Conservation (phyloP, 2,329 filamentous ascomycete genomes). For the Chaetomium olivaceum region DNA sequence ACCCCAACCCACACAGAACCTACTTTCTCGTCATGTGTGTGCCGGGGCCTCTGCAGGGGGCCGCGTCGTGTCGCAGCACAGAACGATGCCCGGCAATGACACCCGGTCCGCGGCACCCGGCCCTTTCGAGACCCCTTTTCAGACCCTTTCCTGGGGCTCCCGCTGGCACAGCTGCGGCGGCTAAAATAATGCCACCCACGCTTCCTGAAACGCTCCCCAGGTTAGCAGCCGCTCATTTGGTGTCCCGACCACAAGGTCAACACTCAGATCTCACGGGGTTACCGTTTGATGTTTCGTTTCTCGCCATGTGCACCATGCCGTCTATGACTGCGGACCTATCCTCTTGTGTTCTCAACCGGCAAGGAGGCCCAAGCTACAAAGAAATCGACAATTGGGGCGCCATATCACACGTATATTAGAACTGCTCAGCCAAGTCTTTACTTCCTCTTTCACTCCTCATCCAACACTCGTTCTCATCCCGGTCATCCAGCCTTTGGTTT, state of each 20-base stretch:
- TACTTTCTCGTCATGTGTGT: constrained; percentile 8
- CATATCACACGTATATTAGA: not conserved
- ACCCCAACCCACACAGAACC: not conserved
- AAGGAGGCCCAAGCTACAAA: not conserved
- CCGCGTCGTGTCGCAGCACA: constrained; percentile 1
- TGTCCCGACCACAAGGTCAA: constrained; percentile 2
- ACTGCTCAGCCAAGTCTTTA: not conserved
- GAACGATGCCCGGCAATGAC: constrained; percentile 1
- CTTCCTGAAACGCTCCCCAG: constrained; percentile 10
- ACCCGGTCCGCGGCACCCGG: not conserved
- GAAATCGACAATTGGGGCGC: not conserved
- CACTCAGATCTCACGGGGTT: not conserved
- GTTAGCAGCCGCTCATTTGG: not conserved
- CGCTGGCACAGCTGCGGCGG: constrained; percentile 14
- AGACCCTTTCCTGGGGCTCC: not conserved
- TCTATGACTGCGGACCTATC: constrained; percentile 4
- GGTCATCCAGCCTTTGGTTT: not conserved
- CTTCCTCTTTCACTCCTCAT: not conserved
- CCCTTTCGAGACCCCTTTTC: not conserved
- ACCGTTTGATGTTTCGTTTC: constrained; percentile 19
- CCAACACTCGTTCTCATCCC: constrained; percentile 6
- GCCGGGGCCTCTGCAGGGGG: constrained; percentile 23
- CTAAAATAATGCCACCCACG: constrained; percentile 4
- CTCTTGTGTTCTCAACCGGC: not conserved
- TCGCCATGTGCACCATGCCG: constrained; percentile 13